phyloP scores from a whole-genome alignment of 2,329 filamentous ascomycete genomes.

The Paecilomyces fulvus region DNA sequence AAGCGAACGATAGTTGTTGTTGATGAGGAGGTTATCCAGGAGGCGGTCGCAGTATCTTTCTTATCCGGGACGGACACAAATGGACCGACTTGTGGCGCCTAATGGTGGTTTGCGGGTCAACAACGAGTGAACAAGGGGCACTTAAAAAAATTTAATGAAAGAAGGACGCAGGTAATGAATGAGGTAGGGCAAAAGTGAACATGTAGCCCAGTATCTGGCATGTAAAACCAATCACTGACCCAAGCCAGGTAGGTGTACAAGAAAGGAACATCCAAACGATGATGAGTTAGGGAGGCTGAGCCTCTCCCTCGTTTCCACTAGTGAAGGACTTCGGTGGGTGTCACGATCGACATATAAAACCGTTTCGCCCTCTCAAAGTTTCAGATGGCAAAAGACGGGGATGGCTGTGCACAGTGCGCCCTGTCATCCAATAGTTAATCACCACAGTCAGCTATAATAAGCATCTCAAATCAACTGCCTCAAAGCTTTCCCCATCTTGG shows the following conservation, averaged over 20 bases:
- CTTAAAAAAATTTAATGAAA: not conserved
- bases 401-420: not conserved
- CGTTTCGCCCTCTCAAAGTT: not conserved
- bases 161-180: not conserved
- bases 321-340: not conserved
- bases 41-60: not conserved
- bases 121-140: not conserved
- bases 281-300: not conserved
- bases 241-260: not conserved
- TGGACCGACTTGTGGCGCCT: not conserved
- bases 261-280: not conserved
- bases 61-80: not conserved
- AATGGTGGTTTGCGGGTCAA: not conserved
- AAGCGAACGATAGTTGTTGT: not conserved
- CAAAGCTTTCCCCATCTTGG: not conserved
- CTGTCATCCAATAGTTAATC: not conserved
- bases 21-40: not conserved
- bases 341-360: not conserved
- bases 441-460: not conserved
- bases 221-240: not conserved
- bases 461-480: not conserved
- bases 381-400: not conserved
- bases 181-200: not conserved
- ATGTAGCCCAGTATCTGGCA: not conserved
- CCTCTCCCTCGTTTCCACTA: not conserved